A percentile compares a stretch with the other conserved stretches of the same genome.
phyloP scores from a whole-genome alignment of 768 basidiomycete genomes.

The Leccinellum rugosiceps region DNA sequence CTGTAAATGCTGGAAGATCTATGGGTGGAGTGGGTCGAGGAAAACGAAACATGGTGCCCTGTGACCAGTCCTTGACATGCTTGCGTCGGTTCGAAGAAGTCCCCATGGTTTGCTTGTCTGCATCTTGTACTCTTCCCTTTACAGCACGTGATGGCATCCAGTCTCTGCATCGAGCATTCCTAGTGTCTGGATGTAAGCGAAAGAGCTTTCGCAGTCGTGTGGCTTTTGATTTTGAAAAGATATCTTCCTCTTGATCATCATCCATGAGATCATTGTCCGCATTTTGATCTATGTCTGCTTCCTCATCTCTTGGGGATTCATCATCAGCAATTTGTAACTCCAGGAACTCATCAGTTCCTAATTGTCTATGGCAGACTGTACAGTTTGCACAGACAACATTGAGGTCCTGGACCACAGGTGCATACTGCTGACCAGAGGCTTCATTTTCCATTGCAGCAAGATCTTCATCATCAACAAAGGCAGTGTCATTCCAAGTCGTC shows the following conservation, averaged over 20 bases:
- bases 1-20: background rate
- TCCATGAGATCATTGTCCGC: too few relatives aligned
- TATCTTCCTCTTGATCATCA: background rate
- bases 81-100: background rate
- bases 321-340: background rate
- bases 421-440: background rate
- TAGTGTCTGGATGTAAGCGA: background rate
- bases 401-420: background rate
- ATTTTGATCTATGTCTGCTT: too few relatives aligned
- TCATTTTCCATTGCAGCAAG: background rate
- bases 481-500: background rate
- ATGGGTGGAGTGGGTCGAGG: background rate
- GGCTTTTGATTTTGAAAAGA: background rate
- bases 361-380: background rate
- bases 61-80: background rate
- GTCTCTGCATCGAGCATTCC: background rate
- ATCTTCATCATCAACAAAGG: background rate
- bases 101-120: background rate
- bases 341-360: background rate
- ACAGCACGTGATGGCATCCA: background rate
- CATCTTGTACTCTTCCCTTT: background rate
- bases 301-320: background rate
- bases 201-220: background rate
- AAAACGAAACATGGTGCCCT: constrained; percentile 1
- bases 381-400: background rate